Evolutionary conservation across 176 grass and related monocot species (phyloP).

Genomic region (barley (Hordeum vulgare)): DNA sequence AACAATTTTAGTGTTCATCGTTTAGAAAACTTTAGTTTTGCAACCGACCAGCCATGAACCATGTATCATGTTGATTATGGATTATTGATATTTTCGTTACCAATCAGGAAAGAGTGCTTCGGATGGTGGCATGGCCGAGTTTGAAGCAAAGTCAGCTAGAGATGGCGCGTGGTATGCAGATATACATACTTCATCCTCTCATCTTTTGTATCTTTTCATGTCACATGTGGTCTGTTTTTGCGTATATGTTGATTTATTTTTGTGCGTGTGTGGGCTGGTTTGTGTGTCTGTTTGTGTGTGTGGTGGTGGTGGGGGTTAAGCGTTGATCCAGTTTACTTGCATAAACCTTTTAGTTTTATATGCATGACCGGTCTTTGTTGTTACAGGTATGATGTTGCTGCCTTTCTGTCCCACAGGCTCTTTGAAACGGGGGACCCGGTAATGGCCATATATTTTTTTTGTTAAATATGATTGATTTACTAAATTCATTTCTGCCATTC

Average conservation of each 20-base stretch:
- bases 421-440: constrained; percentile 71
- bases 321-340: neutral
- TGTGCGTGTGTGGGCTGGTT: neutral
- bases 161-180: constrained; percentile 67
- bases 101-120: constrained; percentile 41
- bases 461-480: neutral
- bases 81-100: neutral
- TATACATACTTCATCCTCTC: neutral
- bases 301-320: neutral
- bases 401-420: constrained; percentile 57
- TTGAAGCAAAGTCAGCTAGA: constrained; percentile 83
- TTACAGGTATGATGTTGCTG: constrained; percentile 83
- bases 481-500: neutral
- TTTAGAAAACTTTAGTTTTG: neutral
- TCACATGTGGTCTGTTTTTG: neutral
- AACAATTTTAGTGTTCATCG: neutral
- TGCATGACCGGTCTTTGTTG: constrained; percentile 1
- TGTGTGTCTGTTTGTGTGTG: neutral
- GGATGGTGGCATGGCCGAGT: constrained; percentile 46
- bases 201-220: neutral
- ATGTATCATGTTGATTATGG: neutral
- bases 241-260: neutral
- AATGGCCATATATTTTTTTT: constrained; percentile 1
- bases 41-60: neutral
- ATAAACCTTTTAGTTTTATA: neutral